phyloP scores from a whole-genome alignment of 2,329 filamentous ascomycete genomes.

The Nemania sp. region DNA sequence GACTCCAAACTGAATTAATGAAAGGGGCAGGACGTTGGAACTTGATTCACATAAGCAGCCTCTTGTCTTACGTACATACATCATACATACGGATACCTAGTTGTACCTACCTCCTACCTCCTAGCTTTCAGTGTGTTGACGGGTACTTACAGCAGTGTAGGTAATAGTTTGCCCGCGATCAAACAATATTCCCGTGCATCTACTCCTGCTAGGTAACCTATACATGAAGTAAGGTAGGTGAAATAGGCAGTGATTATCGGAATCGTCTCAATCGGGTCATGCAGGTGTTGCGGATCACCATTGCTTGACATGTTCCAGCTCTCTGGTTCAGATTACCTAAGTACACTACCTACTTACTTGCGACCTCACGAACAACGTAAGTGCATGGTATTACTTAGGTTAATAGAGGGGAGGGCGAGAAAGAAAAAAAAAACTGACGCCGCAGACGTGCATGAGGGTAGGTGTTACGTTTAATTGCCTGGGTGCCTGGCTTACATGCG shows the following conservation, averaged over 20 bases:
- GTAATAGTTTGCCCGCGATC: not conserved
- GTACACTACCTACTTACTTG: not conserved
- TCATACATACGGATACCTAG: too few relatives aligned
- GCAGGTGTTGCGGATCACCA: not conserved
- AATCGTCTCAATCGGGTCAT: not conserved
- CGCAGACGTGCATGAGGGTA: not conserved
- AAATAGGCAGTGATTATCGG: not conserved
- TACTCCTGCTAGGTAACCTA: too few relatives aligned
- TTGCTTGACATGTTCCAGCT: not conserved
- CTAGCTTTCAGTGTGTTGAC: too few relatives aligned
- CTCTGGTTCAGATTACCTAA: not conserved
- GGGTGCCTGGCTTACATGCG: too few relatives aligned
- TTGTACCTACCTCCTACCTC: too few relatives aligned
- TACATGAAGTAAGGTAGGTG: too few relatives aligned
- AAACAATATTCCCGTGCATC: not conserved
- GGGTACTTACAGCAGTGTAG: too few relatives aligned
- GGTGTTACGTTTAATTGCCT: too few relatives aligned
- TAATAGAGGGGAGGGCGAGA: too few relatives aligned
- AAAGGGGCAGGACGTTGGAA: not conserved
- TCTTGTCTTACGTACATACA: too few relatives aligned
- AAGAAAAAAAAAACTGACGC: not conserved
- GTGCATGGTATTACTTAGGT: too few relatives aligned
- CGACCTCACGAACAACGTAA: not conserved
- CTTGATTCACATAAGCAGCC: too few relatives aligned
- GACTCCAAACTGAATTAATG: constrained; percentile 9